phyloP scores from a whole-genome alignment of 2,329 filamentous ascomycete species.

The Colletotrichum sp. region DNA sequence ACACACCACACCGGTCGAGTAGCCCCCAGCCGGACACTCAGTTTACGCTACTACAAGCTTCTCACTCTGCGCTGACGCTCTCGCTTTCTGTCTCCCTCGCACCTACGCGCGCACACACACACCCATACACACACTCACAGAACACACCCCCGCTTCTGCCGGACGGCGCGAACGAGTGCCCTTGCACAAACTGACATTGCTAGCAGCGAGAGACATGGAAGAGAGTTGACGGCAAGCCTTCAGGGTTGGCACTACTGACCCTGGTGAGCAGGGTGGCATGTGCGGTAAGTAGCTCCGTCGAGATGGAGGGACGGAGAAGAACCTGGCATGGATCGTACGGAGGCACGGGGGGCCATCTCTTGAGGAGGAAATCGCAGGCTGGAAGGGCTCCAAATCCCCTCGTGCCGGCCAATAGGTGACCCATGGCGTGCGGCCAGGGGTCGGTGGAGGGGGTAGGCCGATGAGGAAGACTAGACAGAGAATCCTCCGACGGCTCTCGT shows the following conservation, averaged over 20 bases:
- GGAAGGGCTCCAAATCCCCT: constrained; percentile 16
- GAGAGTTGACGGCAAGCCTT: constrained; percentile 20
- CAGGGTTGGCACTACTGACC: constrained; percentile 19
- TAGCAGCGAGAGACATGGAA: constrained; percentile 15
- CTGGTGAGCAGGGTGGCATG: constrained; percentile 17
- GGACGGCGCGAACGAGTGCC: constrained; percentile 14
- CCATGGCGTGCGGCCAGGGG: constrained; percentile 3
- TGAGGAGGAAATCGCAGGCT: constrained; percentile 22
- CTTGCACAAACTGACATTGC: constrained; percentile 22
- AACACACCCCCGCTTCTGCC: constrained; percentile 22
- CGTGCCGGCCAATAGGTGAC: constrained; percentile 29
- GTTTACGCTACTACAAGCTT: background rate
- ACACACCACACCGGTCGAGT: background rate
- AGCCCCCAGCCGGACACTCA: constrained; percentile 5
- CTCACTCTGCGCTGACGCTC: background rate
- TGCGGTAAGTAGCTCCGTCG: constrained; percentile 28
- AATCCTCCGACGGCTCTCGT: constrained; percentile 50
- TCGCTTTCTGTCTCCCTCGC: background rate
- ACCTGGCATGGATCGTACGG: constrained; percentile 28
- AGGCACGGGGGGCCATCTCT: constrained; percentile 26
- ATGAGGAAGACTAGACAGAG: constrained; percentile 47
- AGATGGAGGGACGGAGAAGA: constrained; percentile 37
- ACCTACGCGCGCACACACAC: background rate
- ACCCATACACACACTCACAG: background rate
- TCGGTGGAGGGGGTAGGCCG: constrained; percentile 32